A percentile compares a stretch with the other conserved stretches of the same genome.
Conservation (phyloP, 768 basidiomycete genomes). For the Mycena rebaudengoi region DNA sequence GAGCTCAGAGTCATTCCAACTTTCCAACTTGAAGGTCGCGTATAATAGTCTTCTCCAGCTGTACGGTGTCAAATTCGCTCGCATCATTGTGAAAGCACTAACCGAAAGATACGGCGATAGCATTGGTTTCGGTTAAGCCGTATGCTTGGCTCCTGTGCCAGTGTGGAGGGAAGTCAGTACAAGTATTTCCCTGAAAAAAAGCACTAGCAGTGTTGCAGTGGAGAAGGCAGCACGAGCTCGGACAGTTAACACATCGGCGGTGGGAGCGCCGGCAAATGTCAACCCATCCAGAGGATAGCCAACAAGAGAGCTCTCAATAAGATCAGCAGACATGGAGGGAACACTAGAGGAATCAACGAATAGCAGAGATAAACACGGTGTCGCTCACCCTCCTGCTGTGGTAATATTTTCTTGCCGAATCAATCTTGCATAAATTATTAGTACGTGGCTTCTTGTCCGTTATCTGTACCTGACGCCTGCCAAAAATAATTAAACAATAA, state of each 20-base stretch:
- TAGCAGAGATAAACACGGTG: neutral
- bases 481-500: too few relatives aligned
- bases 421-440: too few relatives aligned
- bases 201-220: slow-evolving; percentile 52
- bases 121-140: slow-evolving; percentile 18
- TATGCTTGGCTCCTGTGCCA: too few relatives aligned
- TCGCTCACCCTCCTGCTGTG: slow-evolving; percentile 14
- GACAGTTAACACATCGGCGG: slow-evolving; percentile 57
- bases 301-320: slow-evolving; percentile 58
- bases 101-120: slow-evolving; percentile 19
- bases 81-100: neutral
- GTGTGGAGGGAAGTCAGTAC: too few relatives aligned
- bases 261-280: slow-evolving; percentile 62
- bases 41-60: slow-evolving; percentile 68
- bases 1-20: slow-evolving; percentile 28
- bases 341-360: slow-evolving; percentile 47
- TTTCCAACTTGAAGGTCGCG: slow-evolving; percentile 60
- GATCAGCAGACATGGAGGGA: slow-evolving; percentile 68
- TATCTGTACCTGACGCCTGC: too few relatives aligned
- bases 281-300: slow-evolving; percentile 58
- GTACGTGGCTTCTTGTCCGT: too few relatives aligned
- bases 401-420: slow-evolving; percentile 47
- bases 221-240: slow-evolving; percentile 58
- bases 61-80: slow-evolving; percentile 32
- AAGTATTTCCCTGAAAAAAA: neutral